A percentile compares a stretch with the other conserved stretches of the same genome.
These are phyloP conservation scores for Barnettozyma siamensis DNA, from an alignment of 805 yeast species.

Conservation along the genomic window DNA sequence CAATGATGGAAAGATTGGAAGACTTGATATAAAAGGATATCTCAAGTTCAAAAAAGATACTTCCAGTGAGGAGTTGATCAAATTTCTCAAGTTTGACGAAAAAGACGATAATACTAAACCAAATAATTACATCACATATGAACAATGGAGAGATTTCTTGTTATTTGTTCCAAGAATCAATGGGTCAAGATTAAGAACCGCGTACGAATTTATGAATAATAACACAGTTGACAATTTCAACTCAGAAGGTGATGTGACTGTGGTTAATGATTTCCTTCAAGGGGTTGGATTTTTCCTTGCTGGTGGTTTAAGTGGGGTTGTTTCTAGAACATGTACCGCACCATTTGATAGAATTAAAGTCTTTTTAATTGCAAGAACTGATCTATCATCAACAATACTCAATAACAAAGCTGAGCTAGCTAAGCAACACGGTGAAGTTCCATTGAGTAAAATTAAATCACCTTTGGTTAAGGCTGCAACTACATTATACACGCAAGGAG, in stretches of 20 bases:
- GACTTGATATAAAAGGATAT: constrained; percentile 63
- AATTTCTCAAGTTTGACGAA: constrained; percentile 22
- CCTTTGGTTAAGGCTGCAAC: constrained; percentile 78
- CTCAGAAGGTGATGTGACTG: constrained; percentile 88
- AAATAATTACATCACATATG: constrained; percentile 64
- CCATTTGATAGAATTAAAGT: constrained; percentile 96
- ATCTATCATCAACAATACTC: constrained; percentile 62
- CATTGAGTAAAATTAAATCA: constrained; percentile 47
- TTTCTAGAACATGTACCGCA: constrained; percentile 93
- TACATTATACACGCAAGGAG: constrained; percentile 83
- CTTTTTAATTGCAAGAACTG: constrained; percentile 87
- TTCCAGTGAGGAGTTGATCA: constrained; percentile 53
- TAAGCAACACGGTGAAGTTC: constrained; percentile 34
- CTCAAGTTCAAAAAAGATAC: constrained; percentile 40
- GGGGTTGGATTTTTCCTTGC: constrained; percentile 91
- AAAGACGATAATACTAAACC: constrained; percentile 35
- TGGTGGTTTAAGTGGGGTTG: constrained; percentile 94
- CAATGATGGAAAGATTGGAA: constrained; percentile 63
- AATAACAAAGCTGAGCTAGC: constrained; percentile 49
- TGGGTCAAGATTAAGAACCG: constrained; percentile 76
- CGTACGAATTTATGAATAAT: constrained; percentile 73
- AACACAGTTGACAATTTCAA: constrained; percentile 73
- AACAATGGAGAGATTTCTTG: constrained; percentile 80
- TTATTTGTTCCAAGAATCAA: constrained; percentile 74
- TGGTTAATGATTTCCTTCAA: constrained; percentile 69